A percentile compares a stretch with the other conserved stretches of the same genome.
These are phyloP conservation scores for Aspergillus neoniger DNA, from an alignment of 2,329 filamentous ascomycete genomes.

Conservation along the genomic window DNA sequence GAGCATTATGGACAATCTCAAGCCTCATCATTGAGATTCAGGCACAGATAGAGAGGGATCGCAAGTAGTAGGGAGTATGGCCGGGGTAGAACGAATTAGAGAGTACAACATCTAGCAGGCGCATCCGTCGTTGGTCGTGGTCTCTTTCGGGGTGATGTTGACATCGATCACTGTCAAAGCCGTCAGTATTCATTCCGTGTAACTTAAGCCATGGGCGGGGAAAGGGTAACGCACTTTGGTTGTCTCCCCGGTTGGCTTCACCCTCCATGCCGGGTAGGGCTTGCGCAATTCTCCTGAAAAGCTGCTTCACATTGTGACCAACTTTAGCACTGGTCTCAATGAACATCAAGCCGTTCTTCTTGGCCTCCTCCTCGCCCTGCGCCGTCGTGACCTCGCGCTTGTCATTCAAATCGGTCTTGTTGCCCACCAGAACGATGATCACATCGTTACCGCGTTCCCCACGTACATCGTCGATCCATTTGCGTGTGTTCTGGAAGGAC, in stretches of 20 bases:
- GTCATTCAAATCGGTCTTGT: slow-evolving; percentile 98
- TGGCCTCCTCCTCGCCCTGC: slow-evolving; percentile 96
- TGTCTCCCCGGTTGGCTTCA: slow-evolving; percentile 73
- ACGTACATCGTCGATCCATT: slow-evolving; percentile 98
- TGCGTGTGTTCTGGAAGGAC: slow-evolving; percentile 97
- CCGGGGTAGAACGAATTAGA: slow-evolving; percentile 12
- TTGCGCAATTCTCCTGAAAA: slow-evolving; percentile 98
- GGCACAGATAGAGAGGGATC: slow-evolving; percentile 11
- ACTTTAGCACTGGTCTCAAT: slow-evolving; percentile 98
- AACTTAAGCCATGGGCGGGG: background rate
- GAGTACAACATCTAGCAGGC: slow-evolving; percentile 53
- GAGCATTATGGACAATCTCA: slow-evolving; percentile 41
- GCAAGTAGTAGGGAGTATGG: slow-evolving; percentile 14
- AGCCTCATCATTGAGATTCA: slow-evolving; percentile 29
- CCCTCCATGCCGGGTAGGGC: slow-evolving; percentile 97
- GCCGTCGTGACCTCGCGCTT: slow-evolving; percentile 96
- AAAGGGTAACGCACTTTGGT: slow-evolving; percentile 67
- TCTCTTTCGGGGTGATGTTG: slow-evolving; percentile 72
- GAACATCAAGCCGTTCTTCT: slow-evolving; percentile 98
- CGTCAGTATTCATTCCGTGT: slow-evolving; percentile 26
- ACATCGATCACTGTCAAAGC: slow-evolving; percentile 79
- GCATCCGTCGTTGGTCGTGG: slow-evolving; percentile 72
- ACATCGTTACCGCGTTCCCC: slow-evolving; percentile 97
- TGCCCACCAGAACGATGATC: slow-evolving; percentile 96
- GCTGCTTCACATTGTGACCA: slow-evolving; percentile 94